Percentiles rank a stretch among this genome's conserved stretches.
These are phyloP conservation scores for Termitomyces sp. DNA, from an alignment of 768 basidiomycete genomes.

Conservation along the genomic window DNA sequence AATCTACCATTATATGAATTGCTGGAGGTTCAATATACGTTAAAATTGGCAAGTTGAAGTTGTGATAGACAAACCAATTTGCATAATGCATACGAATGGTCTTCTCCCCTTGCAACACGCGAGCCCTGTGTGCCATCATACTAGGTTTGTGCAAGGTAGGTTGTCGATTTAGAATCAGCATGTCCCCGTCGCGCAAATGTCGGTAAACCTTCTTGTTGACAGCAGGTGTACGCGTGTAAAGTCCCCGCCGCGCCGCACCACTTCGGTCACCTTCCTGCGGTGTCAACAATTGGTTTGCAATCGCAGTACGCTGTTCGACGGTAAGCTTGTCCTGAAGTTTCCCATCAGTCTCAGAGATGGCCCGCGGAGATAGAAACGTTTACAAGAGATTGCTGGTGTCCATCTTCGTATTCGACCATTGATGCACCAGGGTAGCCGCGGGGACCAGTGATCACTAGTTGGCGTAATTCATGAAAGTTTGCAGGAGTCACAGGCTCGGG, in stretches of 20 bases:
- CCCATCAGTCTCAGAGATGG: neutral
- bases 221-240: slow-evolving; percentile 73
- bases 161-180: slow-evolving; percentile 94
- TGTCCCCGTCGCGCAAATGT: slow-evolving; percentile 92
- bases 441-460: slow-evolving; percentile 88
- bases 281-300: slow-evolving; percentile 92
- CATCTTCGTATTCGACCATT: slow-evolving; percentile 95
- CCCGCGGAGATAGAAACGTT: slow-evolving; percentile 1
- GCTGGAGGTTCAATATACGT: slow-evolving; percentile 34
- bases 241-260: slow-evolving; percentile 42
- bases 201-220: slow-evolving; percentile 98
- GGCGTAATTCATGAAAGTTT: slow-evolving; percentile 86
- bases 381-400: slow-evolving; percentile 80
- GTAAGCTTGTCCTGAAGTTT: slow-evolving; percentile 71
- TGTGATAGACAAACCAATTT: slow-evolving; percentile 70
- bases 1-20: slow-evolving; percentile 93
- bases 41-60: neutral
- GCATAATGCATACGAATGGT: slow-evolving; percentile 99
- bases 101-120: slow-evolving; percentile 92
- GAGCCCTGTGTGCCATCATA: slow-evolving; percentile 98
- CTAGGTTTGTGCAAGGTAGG: slow-evolving; percentile 98
- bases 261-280: slow-evolving; percentile 74
- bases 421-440: slow-evolving; percentile 88
- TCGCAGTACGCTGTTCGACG: slow-evolving; percentile 87
- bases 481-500: slow-evolving; percentile 93